phyloP scores from a whole-genome alignment of 164 flowering plant species.

The Vitis labrusca region DNA sequence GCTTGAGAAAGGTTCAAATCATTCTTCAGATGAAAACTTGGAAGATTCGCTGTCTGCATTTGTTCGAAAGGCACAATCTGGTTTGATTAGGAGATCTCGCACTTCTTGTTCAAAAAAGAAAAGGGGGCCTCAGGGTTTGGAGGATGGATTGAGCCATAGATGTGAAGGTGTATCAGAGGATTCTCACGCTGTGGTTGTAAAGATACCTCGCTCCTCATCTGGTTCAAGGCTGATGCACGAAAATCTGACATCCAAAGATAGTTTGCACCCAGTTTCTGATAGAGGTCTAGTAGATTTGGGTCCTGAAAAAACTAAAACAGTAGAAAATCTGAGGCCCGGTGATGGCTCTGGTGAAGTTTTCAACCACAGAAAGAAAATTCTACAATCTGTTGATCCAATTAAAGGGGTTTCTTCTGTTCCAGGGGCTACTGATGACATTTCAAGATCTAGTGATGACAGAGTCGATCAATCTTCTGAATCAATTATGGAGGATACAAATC shows the following conservation, averaged over 20 bases:
- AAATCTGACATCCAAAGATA: slow-evolving; percentile 14
- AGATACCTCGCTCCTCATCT: slow-evolving; percentile 12
- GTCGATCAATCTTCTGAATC: slow-evolving; percentile 5
- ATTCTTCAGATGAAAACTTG: slow-evolving; percentile 26
- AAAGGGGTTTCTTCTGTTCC: slow-evolving; percentile 8
- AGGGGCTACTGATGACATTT: slow-evolving; percentile 4
- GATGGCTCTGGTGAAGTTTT: slow-evolving; percentile 14
- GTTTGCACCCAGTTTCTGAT: slow-evolving; percentile 3
- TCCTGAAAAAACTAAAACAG: slow-evolving; percentile 7
- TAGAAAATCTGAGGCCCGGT: slow-evolving; percentile 13
- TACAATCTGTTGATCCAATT: not conserved
- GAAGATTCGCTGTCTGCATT: slow-evolving; percentile 45
- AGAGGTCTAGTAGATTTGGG: slow-evolving; percentile 8
- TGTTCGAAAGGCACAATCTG: slow-evolving; percentile 44
- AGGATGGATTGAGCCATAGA: slow-evolving; percentile 20
- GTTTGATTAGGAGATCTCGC: slow-evolving; percentile 29
- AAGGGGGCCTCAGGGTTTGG: slow-evolving; percentile 14
- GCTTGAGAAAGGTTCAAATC: slow-evolving; percentile 13
- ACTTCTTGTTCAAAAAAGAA: slow-evolving; percentile 21
- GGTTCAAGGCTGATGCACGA: slow-evolving; percentile 7
- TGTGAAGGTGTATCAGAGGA: slow-evolving; percentile 24
- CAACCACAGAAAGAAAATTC: slow-evolving; percentile 2
- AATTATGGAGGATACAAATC: slow-evolving; percentile 6
- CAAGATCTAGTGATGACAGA: slow-evolving; percentile 1
- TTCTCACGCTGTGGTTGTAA: not conserved